Evolutionary conservation across 495 filamentous ascomycete genomes (phyloP).

Genomic region (Sordaria brevicollis): DNA sequence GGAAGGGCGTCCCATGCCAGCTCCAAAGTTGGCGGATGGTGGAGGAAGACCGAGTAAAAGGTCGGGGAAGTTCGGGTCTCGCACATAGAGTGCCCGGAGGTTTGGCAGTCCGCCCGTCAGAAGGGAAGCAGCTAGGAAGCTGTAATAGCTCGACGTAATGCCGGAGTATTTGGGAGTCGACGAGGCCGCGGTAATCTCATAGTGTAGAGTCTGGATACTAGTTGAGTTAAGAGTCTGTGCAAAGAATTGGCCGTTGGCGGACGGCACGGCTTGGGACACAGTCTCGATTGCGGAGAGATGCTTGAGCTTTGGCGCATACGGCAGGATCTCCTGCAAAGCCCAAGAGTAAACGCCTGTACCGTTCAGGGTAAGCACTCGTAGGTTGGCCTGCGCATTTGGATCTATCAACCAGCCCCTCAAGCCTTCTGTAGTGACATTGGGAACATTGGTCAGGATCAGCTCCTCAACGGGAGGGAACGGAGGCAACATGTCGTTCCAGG

Average conservation of each 20-base stretch:
- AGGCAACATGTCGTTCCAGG: conserved; percentile 46
- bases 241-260: conserved; percentile 30
- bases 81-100: conserved; percentile 70
- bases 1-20: conserved; percentile 25
- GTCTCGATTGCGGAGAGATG: conserved; percentile 57
- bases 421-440: conserved; percentile 59
- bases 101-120: conserved; percentile 63
- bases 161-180: conserved; percentile 45
- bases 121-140: conserved; percentile 74
- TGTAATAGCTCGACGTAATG: conserved; percentile 64
- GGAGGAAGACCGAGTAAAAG: conserved; percentile 53
- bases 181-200: conserved; percentile 62
- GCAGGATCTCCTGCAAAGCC: conserved; percentile 53
- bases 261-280: conserved; percentile 55
- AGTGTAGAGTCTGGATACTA: conserved; percentile 62
- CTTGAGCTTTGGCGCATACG: conserved; percentile 48
- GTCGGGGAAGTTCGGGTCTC: conserved; percentile 71
- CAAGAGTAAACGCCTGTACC: conserved; percentile 56
- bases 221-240: conserved; percentile 55
- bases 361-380: conserved; percentile 53
- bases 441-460: conserved; percentile 55
- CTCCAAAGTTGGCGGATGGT: conserved; percentile 41
- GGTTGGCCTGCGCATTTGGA: conserved; percentile 34
- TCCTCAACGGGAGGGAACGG: conserved; percentile 61
- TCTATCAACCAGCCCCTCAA: conserved; percentile 50